A percentile compares a stretch with the other conserved stretches of the same genome.
phyloP scores from a whole-genome alignment of 192 early-diverging fungal species.

The Backusella mclennaniae region DNA sequence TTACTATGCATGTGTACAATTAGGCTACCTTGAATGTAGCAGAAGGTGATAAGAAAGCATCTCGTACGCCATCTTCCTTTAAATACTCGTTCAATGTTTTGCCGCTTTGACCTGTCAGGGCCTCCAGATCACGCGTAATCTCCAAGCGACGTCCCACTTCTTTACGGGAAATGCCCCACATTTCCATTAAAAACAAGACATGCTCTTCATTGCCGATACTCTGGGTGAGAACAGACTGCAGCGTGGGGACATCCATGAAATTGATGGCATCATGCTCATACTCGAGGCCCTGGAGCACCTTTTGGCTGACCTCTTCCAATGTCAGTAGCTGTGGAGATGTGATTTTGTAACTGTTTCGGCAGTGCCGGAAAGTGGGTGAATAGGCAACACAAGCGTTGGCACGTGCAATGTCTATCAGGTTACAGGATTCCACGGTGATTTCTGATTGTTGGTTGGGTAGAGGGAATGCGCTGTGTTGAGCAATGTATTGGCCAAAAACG shows the following conservation, averaged over 20 bases:
- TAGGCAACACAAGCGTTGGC: slow-evolving; percentile 27
- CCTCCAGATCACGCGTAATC: slow-evolving; percentile 36
- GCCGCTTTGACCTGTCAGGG: slow-evolving; percentile 36
- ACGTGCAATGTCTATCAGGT: slow-evolving; percentile 34
- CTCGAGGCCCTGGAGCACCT: slow-evolving; percentile 22
- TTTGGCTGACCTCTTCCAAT: slow-evolving; percentile 32
- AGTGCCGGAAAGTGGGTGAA: slow-evolving; percentile 21
- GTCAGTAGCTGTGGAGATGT: slow-evolving; percentile 35
- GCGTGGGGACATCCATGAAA: slow-evolving; percentile 18
- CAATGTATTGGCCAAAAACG: slow-evolving; percentile 32
- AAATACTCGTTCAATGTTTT: slow-evolving; percentile 31
- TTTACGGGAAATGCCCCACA: slow-evolving; percentile 35
- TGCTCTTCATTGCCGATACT: slow-evolving; percentile 35
- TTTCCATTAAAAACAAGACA: slow-evolving; percentile 30
- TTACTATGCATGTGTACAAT: neutral
- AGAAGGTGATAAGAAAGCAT: slow-evolving; percentile 12
- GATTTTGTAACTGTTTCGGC: slow-evolving; percentile 26
- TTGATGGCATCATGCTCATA: slow-evolving; percentile 25
- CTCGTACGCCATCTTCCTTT: slow-evolving; percentile 23
- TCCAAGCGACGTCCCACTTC: slow-evolving; percentile 35
- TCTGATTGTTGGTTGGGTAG: slow-evolving; percentile 21
- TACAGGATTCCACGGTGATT: slow-evolving; percentile 33
- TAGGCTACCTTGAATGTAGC: slow-evolving; percentile 10
- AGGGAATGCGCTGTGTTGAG: slow-evolving; percentile 33
- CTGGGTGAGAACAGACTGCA: slow-evolving; percentile 21